These are phyloP conservation scores for Phytophthora cactorum DNA, from an alignment of 352 stramenopile genomes.

Conservation along the genomic window DNA sequence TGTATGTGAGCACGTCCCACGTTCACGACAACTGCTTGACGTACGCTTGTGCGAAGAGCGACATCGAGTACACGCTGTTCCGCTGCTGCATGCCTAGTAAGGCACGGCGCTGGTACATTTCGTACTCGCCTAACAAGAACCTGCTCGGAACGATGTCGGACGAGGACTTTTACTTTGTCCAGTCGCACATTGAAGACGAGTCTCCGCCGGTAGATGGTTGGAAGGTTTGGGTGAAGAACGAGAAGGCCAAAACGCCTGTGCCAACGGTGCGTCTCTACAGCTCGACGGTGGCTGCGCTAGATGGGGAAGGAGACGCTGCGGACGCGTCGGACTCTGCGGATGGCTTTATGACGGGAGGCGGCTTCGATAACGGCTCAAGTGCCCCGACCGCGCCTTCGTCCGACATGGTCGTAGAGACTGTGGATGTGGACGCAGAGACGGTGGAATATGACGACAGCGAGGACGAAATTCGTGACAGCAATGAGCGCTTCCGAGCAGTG, in stretches of 20 bases:
- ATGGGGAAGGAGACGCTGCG: slow-evolving; percentile 59
- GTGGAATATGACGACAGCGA: slow-evolving; percentile 92
- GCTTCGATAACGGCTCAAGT: slow-evolving; percentile 27
- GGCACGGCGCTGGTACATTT: slow-evolving; percentile 98
- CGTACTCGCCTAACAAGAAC: slow-evolving; percentile 92
- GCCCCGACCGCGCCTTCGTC: slow-evolving; percentile 31
- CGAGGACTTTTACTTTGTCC: slow-evolving; percentile 89
- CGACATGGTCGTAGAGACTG: slow-evolving; percentile 44
- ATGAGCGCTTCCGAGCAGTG: slow-evolving; percentile 89
- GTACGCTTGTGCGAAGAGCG: slow-evolving; percentile 64
- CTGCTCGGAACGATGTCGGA: slow-evolving; percentile 86
- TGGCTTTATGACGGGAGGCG: slow-evolving; percentile 50
- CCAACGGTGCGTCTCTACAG: slow-evolving; percentile 74
- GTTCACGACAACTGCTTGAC: slow-evolving; percentile 81
- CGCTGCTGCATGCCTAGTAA: slow-evolving; percentile 98
- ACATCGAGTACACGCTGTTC: slow-evolving; percentile 94
- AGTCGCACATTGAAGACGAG: slow-evolving; percentile 84
- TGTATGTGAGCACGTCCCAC: slow-evolving; percentile 90
- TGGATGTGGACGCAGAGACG: slow-evolving; percentile 78
- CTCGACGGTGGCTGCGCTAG: slow-evolving; percentile 58
- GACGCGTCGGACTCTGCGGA: slow-evolving; percentile 79
- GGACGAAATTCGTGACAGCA: slow-evolving; percentile 90
- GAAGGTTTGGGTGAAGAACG: slow-evolving; percentile 90
- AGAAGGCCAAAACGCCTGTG: slow-evolving; percentile 67
- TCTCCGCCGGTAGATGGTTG: slow-evolving; percentile 76